Conservation (phyloP, 2,329 filamentous ascomycete species). For the Tolypocladium tundrense region DNA sequence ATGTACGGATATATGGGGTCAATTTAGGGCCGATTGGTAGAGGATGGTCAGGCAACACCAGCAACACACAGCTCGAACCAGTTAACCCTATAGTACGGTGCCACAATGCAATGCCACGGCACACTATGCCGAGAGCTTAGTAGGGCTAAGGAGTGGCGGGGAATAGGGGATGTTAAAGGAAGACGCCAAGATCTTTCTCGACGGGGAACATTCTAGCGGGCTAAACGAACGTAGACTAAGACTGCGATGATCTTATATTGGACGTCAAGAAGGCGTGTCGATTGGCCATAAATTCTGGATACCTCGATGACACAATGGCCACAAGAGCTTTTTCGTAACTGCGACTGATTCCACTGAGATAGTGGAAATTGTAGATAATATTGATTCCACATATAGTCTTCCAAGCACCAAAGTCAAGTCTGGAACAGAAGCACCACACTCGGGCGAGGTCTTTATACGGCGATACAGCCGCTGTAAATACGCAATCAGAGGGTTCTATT, state of each 20-base stretch:
- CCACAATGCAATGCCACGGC: background rate
- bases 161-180: background rate
- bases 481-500: background rate
- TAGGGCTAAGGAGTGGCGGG: background rate
- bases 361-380: background rate
- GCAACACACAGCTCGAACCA: background rate
- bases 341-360: background rate
- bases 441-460: background rate
- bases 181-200: background rate
- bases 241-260: background rate
- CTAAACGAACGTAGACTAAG: background rate
- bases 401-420: background rate
- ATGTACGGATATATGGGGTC: background rate
- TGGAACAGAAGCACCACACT: background rate
- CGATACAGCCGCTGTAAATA: background rate
- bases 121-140: background rate
- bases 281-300: background rate
- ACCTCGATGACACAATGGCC: background rate
- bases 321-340: background rate
- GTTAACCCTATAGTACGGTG: background rate
- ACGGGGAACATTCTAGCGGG: too few relatives aligned
- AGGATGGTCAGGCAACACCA: background rate
- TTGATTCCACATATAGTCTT: background rate
- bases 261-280: background rate
- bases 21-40: background rate